Conservation (phyloP, 352 stramenopile genomes). For the Globisporangium camurandrum region DNA sequence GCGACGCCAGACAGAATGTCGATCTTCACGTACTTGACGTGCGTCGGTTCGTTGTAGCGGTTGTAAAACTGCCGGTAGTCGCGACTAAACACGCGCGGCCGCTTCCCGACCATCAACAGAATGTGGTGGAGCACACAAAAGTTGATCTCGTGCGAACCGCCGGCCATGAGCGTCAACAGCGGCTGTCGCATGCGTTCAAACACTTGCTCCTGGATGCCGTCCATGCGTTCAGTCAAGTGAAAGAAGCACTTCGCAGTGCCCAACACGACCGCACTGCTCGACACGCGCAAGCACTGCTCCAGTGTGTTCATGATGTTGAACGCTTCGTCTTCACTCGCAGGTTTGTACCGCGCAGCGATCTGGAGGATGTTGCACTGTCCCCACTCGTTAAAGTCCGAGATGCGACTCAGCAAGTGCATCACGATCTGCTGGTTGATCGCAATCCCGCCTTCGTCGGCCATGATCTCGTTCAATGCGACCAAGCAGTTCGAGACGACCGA, state of each 20-base stretch:
- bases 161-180: slow-evolving; percentile 97
- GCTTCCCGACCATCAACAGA: slow-evolving; percentile 91
- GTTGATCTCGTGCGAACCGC: slow-evolving; percentile 88
- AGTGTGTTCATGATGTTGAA: slow-evolving; percentile 99
- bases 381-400: slow-evolving; percentile 99
- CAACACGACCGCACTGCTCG: slow-evolving; percentile 95
- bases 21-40: slow-evolving; percentile 98
- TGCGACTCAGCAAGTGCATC: slow-evolving; percentile 95
- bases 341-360: slow-evolving; percentile 92
- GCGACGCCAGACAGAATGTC: slow-evolving; percentile 93
- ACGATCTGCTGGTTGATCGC: slow-evolving; percentile 96
- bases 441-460: slow-evolving; percentile 95
- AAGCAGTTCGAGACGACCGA: slow-evolving; percentile 97
- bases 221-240: slow-evolving; percentile 91
- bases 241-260: slow-evolving; percentile 97
- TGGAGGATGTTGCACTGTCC: slow-evolving; percentile 95
- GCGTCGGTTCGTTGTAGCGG: slow-evolving; percentile 96
- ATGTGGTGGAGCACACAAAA: slow-evolving; percentile 98
- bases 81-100: slow-evolving; percentile 93
- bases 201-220: slow-evolving; percentile 84
- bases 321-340: slow-evolving; percentile 90
- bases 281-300: slow-evolving; percentile 93
- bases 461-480: slow-evolving; percentile 97
- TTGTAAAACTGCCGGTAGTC: slow-evolving; percentile 98
- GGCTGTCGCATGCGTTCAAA: slow-evolving; percentile 91